A percentile compares a stretch with the other conserved stretches of the same genome.
These are phyloP conservation scores for Xylaria intraflava DNA, from an alignment of 495 filamentous ascomycete species.

Conservation along the genomic window DNA sequence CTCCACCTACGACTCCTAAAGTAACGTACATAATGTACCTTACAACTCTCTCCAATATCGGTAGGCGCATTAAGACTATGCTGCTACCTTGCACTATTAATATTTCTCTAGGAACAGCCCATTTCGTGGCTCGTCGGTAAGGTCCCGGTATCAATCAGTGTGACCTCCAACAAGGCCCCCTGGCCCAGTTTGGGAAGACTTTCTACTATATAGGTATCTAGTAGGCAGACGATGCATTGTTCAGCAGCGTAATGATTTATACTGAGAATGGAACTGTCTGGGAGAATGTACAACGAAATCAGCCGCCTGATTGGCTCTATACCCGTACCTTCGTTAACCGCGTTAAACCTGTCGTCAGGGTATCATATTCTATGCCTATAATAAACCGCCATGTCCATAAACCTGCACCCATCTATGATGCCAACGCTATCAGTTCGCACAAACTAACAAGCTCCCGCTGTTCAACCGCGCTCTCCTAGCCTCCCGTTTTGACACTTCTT, in stretches of 20 bases:
- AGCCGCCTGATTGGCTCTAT: too few species aligned
- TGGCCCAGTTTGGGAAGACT: too few species aligned
- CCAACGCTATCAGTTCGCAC: background rate
- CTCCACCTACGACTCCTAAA: too few species aligned
- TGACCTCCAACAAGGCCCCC: too few species aligned
- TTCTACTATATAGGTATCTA: too few species aligned
- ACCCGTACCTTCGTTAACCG: too few species aligned
- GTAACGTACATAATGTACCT: too few species aligned
- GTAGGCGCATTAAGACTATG: background rate
- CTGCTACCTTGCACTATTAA: background rate
- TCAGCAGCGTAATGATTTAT: background rate
- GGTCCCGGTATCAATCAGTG: too few species aligned
- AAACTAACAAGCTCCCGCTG: background rate
- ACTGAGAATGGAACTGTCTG: background rate
- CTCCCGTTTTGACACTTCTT: background rate
- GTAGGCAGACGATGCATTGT: too few species aligned
- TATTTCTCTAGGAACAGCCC: too few species aligned
- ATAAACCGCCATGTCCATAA: constrained; percentile 3
- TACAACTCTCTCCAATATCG: too few species aligned
- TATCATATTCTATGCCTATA: constrained; percentile 10
- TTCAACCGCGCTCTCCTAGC: background rate
- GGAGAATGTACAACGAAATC: background rate
- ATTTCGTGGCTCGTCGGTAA: too few species aligned
- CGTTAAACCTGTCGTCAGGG: constrained; percentile 3
- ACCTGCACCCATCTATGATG: background rate